Evolutionary conservation across 23 red algal genomes (phyloP).

Genomic region (Gracilaria gracilis): DNA sequence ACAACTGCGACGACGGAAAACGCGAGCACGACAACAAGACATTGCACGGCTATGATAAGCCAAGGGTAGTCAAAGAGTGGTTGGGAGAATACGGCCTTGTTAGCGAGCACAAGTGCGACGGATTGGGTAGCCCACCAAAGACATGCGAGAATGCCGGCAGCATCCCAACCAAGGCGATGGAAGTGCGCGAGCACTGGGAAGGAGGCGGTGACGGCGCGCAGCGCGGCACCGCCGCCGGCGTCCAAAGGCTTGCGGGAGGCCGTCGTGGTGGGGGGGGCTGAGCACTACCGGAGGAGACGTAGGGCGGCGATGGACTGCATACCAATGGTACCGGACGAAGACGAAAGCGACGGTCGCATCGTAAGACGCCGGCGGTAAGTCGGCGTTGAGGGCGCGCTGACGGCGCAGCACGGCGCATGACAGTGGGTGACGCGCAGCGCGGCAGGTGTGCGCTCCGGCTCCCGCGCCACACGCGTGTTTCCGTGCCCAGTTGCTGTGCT

Average conservation of each 20-base stretch:
- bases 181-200: not conserved
- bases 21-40: slow-evolving; percentile 59
- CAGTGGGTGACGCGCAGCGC: not conserved
- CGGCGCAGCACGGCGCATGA: not conserved
- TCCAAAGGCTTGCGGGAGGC: slow-evolving; percentile 6
- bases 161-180: slow-evolving; percentile 30
- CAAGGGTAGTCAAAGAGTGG: slow-evolving; percentile 72
- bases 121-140: slow-evolving; percentile 70
- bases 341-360: not conserved
- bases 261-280: not conserved
- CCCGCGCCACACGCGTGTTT: too few species aligned
- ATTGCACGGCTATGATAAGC: slow-evolving; percentile 68
- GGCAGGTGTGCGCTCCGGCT: too few species aligned
- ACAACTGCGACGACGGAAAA: slow-evolving; percentile 63
- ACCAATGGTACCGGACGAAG: not conserved
- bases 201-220: slow-evolving; percentile 6
- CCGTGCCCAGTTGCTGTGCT: too few species aligned
- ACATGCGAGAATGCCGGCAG: slow-evolving; percentile 60
- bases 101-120: slow-evolving; percentile 65
- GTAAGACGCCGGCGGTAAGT: not conserved
- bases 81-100: slow-evolving; percentile 67
- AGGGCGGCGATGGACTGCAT: too few species aligned
- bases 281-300: not conserved
- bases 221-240: not conserved
- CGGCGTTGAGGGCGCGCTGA: not conserved